Base-by-base conservation (phyloP, 2,329 filamentous ascomycete genomes). In the Cladosporium sp. region DNA sequence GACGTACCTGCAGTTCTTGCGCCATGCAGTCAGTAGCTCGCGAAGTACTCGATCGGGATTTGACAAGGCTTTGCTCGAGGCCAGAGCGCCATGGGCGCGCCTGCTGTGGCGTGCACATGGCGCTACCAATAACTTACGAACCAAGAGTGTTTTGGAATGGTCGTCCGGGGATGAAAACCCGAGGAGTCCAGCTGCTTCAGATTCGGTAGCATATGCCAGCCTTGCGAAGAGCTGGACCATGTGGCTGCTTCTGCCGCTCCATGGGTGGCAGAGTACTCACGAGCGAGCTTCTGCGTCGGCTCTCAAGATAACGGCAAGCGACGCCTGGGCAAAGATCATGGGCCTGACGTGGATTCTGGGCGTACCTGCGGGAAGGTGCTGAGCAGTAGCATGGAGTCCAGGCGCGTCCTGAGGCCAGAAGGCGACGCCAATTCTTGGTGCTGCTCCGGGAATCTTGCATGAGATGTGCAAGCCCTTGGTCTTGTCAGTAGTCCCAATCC, bases 1-100 rank as follows among this genome's bases (percentile, higher is more conserved):
- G 12, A 51, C 59, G 26, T 61, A 61, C 59, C 59, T 61, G 10
- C 59, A 61, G 24, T 61, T 61, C 30, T 47, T 62, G 44, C 59
- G 59, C 4, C 59, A 24, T 26, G 44, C 59, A 14, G 15, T 15
- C 14, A 21, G 26, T 7, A 30, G 26, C 32, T 21, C 52, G 2
- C 10, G 3, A 32, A 10, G 52, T 3, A 32, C 30, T 32, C 18
- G 26, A 34, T 34, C 18, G 52, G n/a, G 4, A 12, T 62, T 62
- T 12, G 47, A 52, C 24, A n/a, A 21, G 28, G 28, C 59, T 14
- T 34, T 62, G 12, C 32, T 52, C 21, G 44, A 51, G n/a, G 21
- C 28, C 2, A 24, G 12, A 32, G 44, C 54, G 12, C 32, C 59
- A 24, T 62, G 59, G 59, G 44, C 59, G 26, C 44, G 47, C 12